These are phyloP conservation scores for Penicillium paxilli DNA, from an alignment of 495 filamentous ascomycete species.

Conservation along the genomic window DNA sequence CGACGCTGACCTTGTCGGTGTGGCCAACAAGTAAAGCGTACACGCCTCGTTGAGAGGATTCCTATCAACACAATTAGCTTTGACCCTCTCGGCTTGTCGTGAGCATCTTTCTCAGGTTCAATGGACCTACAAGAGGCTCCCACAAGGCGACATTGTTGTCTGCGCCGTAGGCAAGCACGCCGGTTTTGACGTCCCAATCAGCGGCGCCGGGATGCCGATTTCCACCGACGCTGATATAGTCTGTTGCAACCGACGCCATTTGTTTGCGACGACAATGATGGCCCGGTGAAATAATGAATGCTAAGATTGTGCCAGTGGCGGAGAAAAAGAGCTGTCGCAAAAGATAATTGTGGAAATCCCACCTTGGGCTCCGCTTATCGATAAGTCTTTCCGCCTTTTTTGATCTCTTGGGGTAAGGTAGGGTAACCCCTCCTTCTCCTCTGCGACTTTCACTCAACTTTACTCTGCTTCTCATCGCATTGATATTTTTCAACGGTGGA, in stretches of 20 bases:
- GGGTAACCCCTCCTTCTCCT: constrained; percentile 19
- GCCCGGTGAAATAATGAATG: neutral
- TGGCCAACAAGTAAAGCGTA: constrained; percentile 76
- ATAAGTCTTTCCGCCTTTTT: constrained; percentile 34
- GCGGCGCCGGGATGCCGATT: constrained; percentile 88
- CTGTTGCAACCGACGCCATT: constrained; percentile 49
- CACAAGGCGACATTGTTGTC: constrained; percentile 87
- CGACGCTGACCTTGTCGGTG: constrained; percentile 75
- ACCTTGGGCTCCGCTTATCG: constrained; percentile 43
- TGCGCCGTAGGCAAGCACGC: constrained; percentile 84
- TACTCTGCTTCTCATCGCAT: neutral
- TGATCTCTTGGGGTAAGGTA: no score
- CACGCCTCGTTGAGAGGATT: constrained; percentile 57
- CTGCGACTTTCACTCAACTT: neutral
- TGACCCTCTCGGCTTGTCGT: neutral
- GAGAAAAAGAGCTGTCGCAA: constrained; percentile 24
- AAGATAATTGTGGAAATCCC: constrained; percentile 24
- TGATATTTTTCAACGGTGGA: neutral
- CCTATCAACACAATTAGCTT: constrained; percentile 27
- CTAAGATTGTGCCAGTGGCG: constrained; percentile 15
- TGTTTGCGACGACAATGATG: constrained; percentile 1
- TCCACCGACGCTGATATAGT: constrained; percentile 81
- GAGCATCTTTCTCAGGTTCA: neutral
- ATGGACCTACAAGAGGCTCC: constrained; percentile 71
- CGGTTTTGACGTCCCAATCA: constrained; percentile 76